Evolutionary conservation across 768 basidiomycete genomes (phyloP), one percentile per base, ranked within the genome.

Genomic region (Podaxis rugospora): DNA sequence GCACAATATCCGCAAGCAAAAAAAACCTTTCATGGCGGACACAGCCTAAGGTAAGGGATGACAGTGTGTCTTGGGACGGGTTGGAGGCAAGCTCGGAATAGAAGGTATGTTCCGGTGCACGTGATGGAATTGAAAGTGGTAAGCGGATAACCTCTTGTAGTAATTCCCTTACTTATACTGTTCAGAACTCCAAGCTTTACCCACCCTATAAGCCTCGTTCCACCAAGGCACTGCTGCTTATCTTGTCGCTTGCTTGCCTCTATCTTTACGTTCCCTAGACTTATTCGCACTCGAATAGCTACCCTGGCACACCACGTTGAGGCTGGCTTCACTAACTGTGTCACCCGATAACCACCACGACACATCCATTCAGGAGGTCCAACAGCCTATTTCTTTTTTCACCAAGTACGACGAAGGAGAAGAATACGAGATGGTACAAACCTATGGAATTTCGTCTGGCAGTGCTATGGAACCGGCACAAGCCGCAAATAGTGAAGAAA

Each of bases 401-500:
- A 23, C 49, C 28, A 55, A 64, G 32, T 64, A 71, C 63, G 68
- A 67, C 18, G 65, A 73, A 60, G 66, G 69, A 57, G 71, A 70
- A 46, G 57, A 63, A 39, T 80, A 79, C 78, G 84, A 88, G 67
- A 92, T 90, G 89, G 79, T 83, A 36, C 84, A 84, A 59, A 80
- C 80, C 4, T 93, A 93, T 65, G 89, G 89, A 47, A 75, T 83
- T n/a, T 78, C 79, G 40, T 75, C 67, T 44, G 72, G 71, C 66
- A 71, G 70, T 57, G 66, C 65, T 42, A 65, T 66, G 50, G 78
- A 77, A 61, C 69, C 72, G 27, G 56, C 55, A 21, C 39, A 52
- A 16, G 40, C 47, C 28, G 49, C 57, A 25, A 63, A 58, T 21
- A 65, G 69, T 51, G 66, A 77, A 56, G 90, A 92, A 71, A 72